phyloP scores from a whole-genome alignment of 2,329 filamentous ascomycete genomes.

The Rhynchosporium graminicola region DNA sequence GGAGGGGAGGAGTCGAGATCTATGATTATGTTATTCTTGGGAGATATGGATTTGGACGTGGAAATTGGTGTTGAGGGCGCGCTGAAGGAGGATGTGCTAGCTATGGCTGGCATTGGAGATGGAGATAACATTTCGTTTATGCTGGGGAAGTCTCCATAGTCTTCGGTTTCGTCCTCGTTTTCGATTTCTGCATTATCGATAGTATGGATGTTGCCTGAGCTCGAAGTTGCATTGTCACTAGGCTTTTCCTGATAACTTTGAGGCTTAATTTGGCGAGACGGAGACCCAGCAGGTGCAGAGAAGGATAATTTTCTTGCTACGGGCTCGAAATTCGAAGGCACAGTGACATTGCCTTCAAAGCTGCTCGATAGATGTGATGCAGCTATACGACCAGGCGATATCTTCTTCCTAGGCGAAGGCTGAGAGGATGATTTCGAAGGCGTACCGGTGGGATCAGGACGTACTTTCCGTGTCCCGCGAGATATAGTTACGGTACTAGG shows the following conservation, averaged over 20 bases:
- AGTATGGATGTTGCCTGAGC: not conserved
- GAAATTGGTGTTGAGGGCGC: not conserved
- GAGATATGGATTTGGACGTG: not conserved
- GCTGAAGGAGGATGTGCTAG: not conserved
- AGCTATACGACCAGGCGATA: conserved; percentile 14
- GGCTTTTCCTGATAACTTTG: no score
- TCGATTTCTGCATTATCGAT: not conserved
- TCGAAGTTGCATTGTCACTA: not conserved
- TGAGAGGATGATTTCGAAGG: conserved; percentile 12
- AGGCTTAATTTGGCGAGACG: not conserved
- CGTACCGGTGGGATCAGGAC: not conserved
- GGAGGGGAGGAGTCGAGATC: conserved; percentile 6
- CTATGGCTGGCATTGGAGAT: not conserved
- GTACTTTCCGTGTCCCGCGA: conserved; percentile 10
- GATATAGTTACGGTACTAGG: conserved; percentile 22
- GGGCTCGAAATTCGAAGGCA: conserved; percentile 4
- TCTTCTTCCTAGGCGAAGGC: conserved; percentile 21
- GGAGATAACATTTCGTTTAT: conserved; percentile 4
- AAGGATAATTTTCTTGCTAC: conserved; percentile 13
- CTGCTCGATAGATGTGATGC: not conserved
- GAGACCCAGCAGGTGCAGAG: not conserved
- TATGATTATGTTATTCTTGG: not conserved
- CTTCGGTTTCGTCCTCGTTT: not conserved
- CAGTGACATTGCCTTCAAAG: not conserved
- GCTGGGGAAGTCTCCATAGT: not conserved